A percentile compares a stretch with the other conserved stretches of the same genome.
phyloP scores from a whole-genome alignment of 1,284 basidiomycete genomes.

The Naganishia albida region DNA sequence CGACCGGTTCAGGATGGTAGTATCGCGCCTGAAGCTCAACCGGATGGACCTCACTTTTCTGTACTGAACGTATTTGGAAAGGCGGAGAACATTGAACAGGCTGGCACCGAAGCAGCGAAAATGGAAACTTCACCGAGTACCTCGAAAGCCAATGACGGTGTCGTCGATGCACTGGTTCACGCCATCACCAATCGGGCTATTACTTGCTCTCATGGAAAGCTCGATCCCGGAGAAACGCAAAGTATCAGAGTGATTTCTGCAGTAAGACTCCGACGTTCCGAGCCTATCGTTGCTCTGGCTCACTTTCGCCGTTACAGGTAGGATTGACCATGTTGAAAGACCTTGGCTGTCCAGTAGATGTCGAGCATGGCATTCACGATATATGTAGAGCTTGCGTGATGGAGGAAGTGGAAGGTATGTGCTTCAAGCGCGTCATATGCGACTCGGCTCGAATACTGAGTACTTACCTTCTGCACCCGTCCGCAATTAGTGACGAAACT shows the following conservation, averaged over 20 bases:
- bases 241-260: slow-evolving; percentile 20
- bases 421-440: no score
- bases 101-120: neutral
- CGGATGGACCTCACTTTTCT: neutral
- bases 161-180: neutral
- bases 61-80: neutral
- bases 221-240: slow-evolving; percentile 13
- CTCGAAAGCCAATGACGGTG: neutral
- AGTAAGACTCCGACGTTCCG: neutral
- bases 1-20: neutral
- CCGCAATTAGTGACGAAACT: neutral
- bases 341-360: slow-evolving; percentile 9
- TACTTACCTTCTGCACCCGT: no score
- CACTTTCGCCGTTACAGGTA: slow-evolving; percentile 1
- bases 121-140: neutral
- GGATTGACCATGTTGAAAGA: slow-evolving; percentile 11
- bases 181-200: slow-evolving; percentile 10
- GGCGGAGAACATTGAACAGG: neutral
- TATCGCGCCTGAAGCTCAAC: neutral
- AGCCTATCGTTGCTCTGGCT: neutral
- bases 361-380: slow-evolving; percentile 9
- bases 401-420: slow-evolving; percentile 14
- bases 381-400: slow-evolving; percentile 25
- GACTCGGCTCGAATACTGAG: no score
- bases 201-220: slow-evolving; percentile 24